phyloP scores from a whole-genome alignment of 495 filamentous ascomycete genomes.

The Paragyromitra xinjiangensis region DNA sequence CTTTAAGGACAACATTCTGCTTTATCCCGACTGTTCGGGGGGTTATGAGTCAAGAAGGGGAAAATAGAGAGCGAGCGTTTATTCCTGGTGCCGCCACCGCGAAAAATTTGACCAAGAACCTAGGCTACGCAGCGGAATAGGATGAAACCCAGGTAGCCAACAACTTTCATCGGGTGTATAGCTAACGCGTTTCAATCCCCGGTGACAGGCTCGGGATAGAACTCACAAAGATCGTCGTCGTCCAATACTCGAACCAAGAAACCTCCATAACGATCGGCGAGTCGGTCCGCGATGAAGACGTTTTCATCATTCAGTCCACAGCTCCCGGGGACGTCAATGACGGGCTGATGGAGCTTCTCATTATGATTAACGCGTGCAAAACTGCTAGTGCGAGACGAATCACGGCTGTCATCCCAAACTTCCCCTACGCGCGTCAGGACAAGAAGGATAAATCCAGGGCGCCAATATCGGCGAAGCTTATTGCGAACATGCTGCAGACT shows the following conservation, averaged over 20 bases:
- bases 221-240: conserved; percentile 87
- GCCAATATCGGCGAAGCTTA: conserved; percentile 88
- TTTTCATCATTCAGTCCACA: conserved; percentile 96
- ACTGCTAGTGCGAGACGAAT: conserved; percentile 94
- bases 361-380: conserved; percentile 99
- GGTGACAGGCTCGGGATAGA: conserved; percentile 83
- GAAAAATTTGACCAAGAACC: background rate
- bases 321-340: conserved; percentile 97
- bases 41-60: background rate
- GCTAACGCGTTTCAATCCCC: conserved; percentile 21
- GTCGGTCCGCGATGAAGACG: conserved; percentile 96
- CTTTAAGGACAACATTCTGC: background rate
- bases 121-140: background rate
- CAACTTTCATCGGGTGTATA: conserved; percentile 13
- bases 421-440: conserved; percentile 98
- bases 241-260: conserved; percentile 98
- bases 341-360: conserved; percentile 96
- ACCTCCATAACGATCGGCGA: conserved; percentile 97
- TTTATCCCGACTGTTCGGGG: background rate
- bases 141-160: conserved; percentile 16
- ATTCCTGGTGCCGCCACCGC: conserved; percentile 13
- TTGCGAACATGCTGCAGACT: conserved; percentile 97
- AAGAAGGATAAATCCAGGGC: conserved; percentile 98
- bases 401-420: conserved; percentile 93
- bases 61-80: conserved; percentile 8